phyloP scores from a whole-genome alignment of 805 yeast species.

The Kuraishia piskuri region DNA sequence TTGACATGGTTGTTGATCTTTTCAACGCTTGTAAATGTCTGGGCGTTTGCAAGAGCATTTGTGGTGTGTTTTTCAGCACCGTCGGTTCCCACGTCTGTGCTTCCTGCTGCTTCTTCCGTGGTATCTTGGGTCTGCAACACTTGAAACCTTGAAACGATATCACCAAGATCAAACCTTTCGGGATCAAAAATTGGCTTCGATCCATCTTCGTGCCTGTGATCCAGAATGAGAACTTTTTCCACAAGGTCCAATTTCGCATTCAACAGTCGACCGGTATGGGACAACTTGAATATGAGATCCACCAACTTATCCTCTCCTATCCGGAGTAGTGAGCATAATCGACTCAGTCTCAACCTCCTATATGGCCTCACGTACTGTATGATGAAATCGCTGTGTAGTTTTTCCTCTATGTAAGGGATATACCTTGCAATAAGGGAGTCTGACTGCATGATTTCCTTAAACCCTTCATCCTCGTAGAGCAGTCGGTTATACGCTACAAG shows the following conservation, averaged over 20 bases:
- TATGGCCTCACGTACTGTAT: conserved; percentile 13
- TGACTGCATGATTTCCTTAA: not conserved
- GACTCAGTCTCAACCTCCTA: conserved; percentile 12
- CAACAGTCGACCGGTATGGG: conserved; percentile 15
- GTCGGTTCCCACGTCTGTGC: not conserved
- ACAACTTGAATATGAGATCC: conserved; percentile 15
- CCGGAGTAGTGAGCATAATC: conserved; percentile 12
- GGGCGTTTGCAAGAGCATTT: not conserved
- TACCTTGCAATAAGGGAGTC: conserved; percentile 14
- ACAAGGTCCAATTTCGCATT: conserved; percentile 17
- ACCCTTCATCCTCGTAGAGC: not conserved
- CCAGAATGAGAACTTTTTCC: conserved; percentile 4
- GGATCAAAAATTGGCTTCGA: not conserved
- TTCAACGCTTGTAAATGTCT: not conserved
- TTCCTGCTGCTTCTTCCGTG: not conserved
- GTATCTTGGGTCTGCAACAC: not conserved
- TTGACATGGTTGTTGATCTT: not conserved
- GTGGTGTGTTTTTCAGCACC: not conserved
- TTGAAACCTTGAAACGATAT: not conserved
- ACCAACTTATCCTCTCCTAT: conserved; percentile 13
- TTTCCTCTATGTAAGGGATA: conserved; percentile 16
- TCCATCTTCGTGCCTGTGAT: not conserved
- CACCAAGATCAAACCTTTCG: not conserved
- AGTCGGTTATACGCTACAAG: conserved; percentile 4
- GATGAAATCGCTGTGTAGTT: conserved; percentile 16